Evolutionary conservation across 345 rosid species (phyloP), one percentile per base, ranked within the genome.

Genomic region (Adansonia digitata): DNA sequence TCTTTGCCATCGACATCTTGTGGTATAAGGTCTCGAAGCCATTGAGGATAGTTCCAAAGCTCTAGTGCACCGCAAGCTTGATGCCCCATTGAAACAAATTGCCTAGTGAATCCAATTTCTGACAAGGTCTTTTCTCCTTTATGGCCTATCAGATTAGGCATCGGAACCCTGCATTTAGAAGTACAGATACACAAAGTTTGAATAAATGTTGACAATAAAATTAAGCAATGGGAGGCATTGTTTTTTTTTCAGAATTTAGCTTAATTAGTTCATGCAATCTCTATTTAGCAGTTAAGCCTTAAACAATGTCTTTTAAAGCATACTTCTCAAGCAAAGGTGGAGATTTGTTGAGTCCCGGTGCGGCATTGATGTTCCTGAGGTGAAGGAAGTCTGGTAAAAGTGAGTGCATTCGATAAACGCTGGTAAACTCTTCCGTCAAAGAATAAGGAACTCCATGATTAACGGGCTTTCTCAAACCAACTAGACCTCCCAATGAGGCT

Each of bases 11-110:
- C 80, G 24, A 39, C 5, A 24, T 87, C 83, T 1, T 87, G 86
- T 3, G 86, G 42, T 4, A 84, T 43, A 15, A 86, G 68, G 69
- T 86, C 79, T n/a, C 87, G 80, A 1, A 86, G 71, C 87, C 87
- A 89, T 11, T 3, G 6, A 22, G 93, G 93, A 82, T 89, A 89
- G 39, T 87, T 89, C 87, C 85, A 84, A 1, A 87, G 85, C 67
- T 82, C 82, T 15, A 89, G 71, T 2, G 86, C 90, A 0, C 91
- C 93, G 45, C 85, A 35, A 43, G 91, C 90, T 75, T 89, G 93
- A 52, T 89, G 90, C 17, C 93, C 93, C 93, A 89, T 87, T 60
- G 93, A 89, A 1, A 89, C 88, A 77, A 89, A 74, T 60, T 79
- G 78, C 39, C 69, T 69, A 0, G 69, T 74, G 56, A 86, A 86